These are phyloP conservation scores for Colletotrichum sp. DNA, from an alignment of 2,329 filamentous ascomycete species.

Conservation along the genomic window DNA sequence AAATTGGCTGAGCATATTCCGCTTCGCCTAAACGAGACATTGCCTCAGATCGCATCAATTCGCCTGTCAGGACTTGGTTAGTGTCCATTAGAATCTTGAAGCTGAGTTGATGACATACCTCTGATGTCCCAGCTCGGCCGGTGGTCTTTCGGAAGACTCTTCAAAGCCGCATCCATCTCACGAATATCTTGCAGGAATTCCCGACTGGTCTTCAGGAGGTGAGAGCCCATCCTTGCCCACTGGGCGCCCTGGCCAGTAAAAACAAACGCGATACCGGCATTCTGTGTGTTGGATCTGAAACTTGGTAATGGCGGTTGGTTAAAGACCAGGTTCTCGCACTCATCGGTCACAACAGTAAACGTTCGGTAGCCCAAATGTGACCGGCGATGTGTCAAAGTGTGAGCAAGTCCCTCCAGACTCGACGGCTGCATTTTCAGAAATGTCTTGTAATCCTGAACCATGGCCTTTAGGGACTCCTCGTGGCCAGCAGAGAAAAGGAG, in stretches of 20 bases:
- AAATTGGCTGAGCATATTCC: constrained; percentile 50
- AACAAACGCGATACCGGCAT: constrained; percentile 22
- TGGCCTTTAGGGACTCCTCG: constrained; percentile 26
- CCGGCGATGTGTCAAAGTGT: constrained; percentile 33
- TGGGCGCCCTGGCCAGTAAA: constrained; percentile 54
- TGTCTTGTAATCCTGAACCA: constrained; percentile 25
- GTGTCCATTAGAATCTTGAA: background rate
- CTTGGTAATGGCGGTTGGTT: constrained; percentile 18
- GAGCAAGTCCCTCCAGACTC: constrained; percentile 26
- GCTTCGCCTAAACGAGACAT: constrained; percentile 22
- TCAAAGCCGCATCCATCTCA: constrained; percentile 18
- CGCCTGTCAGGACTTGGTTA: background rate
- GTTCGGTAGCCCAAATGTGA: constrained; percentile 29
- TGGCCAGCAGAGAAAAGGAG: constrained; percentile 22
- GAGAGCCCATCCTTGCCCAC: constrained; percentile 45
- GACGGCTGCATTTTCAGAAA: constrained; percentile 21
- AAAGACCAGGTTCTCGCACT: constrained; percentile 23
- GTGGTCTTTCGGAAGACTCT: constrained; percentile 27
- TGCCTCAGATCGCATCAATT: background rate
- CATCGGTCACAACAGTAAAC: constrained; percentile 21
- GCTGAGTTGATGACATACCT: background rate
- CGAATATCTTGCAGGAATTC: constrained; percentile 7
- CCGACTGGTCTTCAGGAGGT: constrained; percentile 23
- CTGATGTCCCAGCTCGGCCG: constrained; percentile 26
- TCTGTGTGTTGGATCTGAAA: constrained; percentile 10